These are phyloP conservation scores for Ceratocystis papillata DNA, from an alignment of 2,329 filamentous ascomycete genomes.

Conservation along the genomic window DNA sequence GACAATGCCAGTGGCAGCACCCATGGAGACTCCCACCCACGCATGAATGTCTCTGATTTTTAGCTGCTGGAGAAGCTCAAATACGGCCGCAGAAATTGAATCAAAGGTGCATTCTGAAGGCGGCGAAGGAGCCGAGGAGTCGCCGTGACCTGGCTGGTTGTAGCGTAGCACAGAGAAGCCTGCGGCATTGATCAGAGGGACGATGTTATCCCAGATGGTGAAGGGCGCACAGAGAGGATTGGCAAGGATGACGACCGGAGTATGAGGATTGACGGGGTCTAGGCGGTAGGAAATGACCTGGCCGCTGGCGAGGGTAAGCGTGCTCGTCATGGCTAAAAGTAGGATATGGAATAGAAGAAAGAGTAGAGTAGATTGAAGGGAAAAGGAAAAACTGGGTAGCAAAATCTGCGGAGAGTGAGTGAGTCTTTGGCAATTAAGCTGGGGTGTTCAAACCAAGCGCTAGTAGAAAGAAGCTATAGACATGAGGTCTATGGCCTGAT, in stretches of 20 bases:
- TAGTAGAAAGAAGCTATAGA: background rate
- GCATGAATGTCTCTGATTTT: slow-evolving; percentile 31
- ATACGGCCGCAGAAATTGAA: slow-evolving; percentile 33
- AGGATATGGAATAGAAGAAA: background rate
- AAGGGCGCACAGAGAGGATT: slow-evolving; percentile 34
- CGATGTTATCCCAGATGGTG: slow-evolving; percentile 34
- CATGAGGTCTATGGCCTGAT: background rate
- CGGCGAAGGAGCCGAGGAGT: slow-evolving; percentile 31
- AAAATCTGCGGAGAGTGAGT: no score
- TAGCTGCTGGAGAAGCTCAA: slow-evolving; percentile 31
- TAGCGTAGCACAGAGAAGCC: slow-evolving; percentile 37
- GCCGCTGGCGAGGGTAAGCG: slow-evolving; percentile 28
- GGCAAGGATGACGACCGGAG: slow-evolving; percentile 33
- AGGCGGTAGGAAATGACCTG: slow-evolving; percentile 30
- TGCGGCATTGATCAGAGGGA: slow-evolving; percentile 30
- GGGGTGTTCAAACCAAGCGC: background rate
- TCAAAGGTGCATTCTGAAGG: slow-evolving; percentile 33
- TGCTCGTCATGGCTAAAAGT: slow-evolving; percentile 19
- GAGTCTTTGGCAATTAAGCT: no score
- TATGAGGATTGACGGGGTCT: slow-evolving; percentile 27
- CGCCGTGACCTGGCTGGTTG: slow-evolving; percentile 37
- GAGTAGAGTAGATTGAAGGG: background rate
- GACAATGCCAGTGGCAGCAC: slow-evolving; percentile 34
- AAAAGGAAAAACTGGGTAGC: background rate
- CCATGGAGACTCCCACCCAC: slow-evolving; percentile 40